phyloP scores from a whole-genome alignment of 75 land plant genomes.

The Adiantum capillusveneris region DNA sequence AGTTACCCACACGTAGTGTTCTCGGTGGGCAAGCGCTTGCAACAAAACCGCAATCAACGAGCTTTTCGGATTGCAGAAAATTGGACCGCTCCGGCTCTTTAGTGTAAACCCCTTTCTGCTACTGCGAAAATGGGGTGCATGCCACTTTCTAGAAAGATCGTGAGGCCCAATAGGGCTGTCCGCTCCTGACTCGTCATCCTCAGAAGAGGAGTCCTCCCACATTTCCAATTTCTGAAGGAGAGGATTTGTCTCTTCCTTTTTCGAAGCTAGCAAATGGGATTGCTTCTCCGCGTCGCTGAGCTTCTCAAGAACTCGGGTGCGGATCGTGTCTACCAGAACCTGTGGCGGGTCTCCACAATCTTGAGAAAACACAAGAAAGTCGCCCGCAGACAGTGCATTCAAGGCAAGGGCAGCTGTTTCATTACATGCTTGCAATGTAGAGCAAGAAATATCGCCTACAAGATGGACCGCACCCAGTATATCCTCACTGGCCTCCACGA shows the following conservation, averaged over 20 bases:
- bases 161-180: conserved; percentile 20
- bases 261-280: background rate
- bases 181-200: conserved; percentile 9
- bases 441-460: conserved; percentile 72
- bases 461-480: conserved; percentile 16
- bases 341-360: conserved; percentile 61
- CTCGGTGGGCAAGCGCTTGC: conserved; percentile 74
- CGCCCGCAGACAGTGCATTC: conserved; percentile 56
- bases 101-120: conserved; percentile 7
- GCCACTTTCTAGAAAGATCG: conserved; percentile 4
- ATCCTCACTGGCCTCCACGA: conserved; percentile 29
- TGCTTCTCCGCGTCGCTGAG: conserved; percentile 5
- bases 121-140: conserved; percentile 11
- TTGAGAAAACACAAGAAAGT: conserved; percentile 50
- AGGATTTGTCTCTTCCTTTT: background rate
- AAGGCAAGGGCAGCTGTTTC: conserved; percentile 61
- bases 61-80: conserved; percentile 54
- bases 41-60: conserved; percentile 79
- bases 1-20: conserved; percentile 69
- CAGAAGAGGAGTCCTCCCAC: conserved; percentile 24
- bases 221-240: background rate
- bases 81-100: conserved; percentile 26
- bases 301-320: conserved; percentile 30
- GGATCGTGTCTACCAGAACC: conserved; percentile 33
- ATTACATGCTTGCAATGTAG: conserved; percentile 43